Base-by-base conservation (phyloP, 2,329 filamentous ascomycete species). In the Xylariaceae sp. region DNA sequence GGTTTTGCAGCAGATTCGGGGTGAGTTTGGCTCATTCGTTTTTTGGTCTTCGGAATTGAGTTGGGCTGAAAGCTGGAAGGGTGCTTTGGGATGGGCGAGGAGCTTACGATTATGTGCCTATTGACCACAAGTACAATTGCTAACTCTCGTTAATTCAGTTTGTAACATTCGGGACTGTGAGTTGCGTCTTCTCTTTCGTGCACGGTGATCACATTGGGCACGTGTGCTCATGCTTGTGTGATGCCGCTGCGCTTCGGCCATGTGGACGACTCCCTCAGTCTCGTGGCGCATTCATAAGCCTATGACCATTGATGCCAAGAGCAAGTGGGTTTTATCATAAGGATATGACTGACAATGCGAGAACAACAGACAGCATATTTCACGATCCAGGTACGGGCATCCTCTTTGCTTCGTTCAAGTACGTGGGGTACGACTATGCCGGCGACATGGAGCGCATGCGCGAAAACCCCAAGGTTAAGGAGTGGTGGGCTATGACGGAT, bases 401-500 rank as follows among this genome's bases (percentile, higher is more conserved):
- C 34, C 73, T 92, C 2, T 91, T 91, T 61, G 84, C 85, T 0
- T 81, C 72, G 20, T 88, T 90, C 72, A 90, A 88, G 63, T 92
- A 91, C 58, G 72, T 85, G n/a, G 87, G 88, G 0, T 77, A 77
- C 48, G 77, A 88, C 52, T 90, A 79, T 49, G 81, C 78, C 2
- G 82, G 73, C 8, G 87, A 92, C 60, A 91, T 92, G 88, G 76
- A 79, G 64, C 75, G 72, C 50, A 90, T 91, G 86, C 74, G 76
- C 1, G 80, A 79, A 46, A 88, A 90, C 55, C 76, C 79, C 1
- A 83, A 83, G 59, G 84, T 91, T 25, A 76, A 80, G 44, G 82
- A 86, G 64, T 92, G 87, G 88, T 92, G 86, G 86, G 71, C 70
- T 47, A 84, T 91, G 81, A 91, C 87, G 40, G 87, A 92, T 64